Evolutionary conservation across 306 rosid species (phyloP), one percentile per base, ranked within the genome.

Genomic region (Myrica gale): DNA sequence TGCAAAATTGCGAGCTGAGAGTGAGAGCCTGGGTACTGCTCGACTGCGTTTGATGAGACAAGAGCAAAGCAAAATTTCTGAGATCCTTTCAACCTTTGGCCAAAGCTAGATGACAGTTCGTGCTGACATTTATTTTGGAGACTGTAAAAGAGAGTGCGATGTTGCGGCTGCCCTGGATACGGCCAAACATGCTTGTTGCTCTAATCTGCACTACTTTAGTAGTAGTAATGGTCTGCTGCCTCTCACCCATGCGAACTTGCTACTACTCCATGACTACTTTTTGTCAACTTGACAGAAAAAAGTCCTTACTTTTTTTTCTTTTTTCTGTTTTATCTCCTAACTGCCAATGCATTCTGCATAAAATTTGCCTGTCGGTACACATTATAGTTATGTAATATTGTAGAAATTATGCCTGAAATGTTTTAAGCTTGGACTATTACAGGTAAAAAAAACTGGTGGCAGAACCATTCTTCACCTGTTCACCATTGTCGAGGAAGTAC

Each of bases 181-280:
- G 57, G 55, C 83, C 85, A 84, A 78, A 84, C 83, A 77, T 89
- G 82, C 92, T 80, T 82, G 87, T 73, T 78, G 87, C 80, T 76
- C 69, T 67, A 75, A 9, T 43, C 45, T 63, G 50, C 77, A 43
- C 43, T 46, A 37, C 78, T 15, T 56, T 68, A 12, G 50, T 37
- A 12, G 68, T 57, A 17, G 72, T 69, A 26, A 3, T 1, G 32
- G 32, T 15, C 42, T 56, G 12, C 20, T 6, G 39, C 41, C 72
- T 72, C 69, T 55, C 78, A 17, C 71, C 83, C 83, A 80, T 66
- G 81, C 79, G 74, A 74, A 66, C 60, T 5, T 72, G 66, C 51
- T 17, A 9, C 75, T 17, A 42, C 48, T 54, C 9, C 62, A 15
- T 20, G 43, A 44, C 53, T 21, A 12, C 5, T 46, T 51, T 58